Evolutionary conservation across 345 rosid species (phyloP).

Genomic region (Punica granatum): DNA sequence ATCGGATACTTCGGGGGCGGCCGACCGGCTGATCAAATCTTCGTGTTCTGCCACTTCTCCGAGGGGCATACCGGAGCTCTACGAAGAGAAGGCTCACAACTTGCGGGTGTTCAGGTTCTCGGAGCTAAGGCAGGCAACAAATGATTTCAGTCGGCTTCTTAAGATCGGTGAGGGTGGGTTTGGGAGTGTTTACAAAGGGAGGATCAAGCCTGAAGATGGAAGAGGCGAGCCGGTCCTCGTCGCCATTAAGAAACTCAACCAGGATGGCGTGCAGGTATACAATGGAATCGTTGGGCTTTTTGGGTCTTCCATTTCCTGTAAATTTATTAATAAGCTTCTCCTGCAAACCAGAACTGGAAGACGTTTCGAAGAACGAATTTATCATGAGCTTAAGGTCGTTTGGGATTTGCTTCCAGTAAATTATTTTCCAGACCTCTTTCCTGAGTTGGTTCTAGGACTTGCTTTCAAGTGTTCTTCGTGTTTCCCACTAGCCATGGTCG

Average conservation of each 20-base stretch:
- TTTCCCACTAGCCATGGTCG: too few species aligned
- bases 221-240: conserved; percentile 41
- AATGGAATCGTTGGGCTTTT: too few species aligned
- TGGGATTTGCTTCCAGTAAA: too few species aligned
- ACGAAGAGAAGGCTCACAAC: conserved; percentile 53
- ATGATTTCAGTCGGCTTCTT: conserved; percentile 44
- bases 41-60: conserved; percentile 45
- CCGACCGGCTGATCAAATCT: conserved; percentile 29
- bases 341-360: too few species aligned
- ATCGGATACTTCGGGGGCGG: conserved; percentile 14
- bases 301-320: too few species aligned
- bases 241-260: conserved; percentile 77
- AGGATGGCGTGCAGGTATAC: conserved; percentile 62
- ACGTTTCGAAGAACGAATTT: too few species aligned
- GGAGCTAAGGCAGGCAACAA: conserved; percentile 69
- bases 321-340: too few species aligned
- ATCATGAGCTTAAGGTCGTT: too few species aligned
- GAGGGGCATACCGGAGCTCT: conserved; percentile 57
- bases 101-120: conserved; percentile 56
- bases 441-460: too few species aligned
- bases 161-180: conserved; percentile 96
- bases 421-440: too few species aligned
- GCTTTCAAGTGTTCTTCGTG: too few species aligned
- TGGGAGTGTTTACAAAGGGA: conserved; percentile 66
- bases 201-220: conserved; percentile 38